Evolutionary conservation across 2,329 filamentous ascomycete genomes (phyloP).

Genomic region (Paramyrothecium sp.): DNA sequence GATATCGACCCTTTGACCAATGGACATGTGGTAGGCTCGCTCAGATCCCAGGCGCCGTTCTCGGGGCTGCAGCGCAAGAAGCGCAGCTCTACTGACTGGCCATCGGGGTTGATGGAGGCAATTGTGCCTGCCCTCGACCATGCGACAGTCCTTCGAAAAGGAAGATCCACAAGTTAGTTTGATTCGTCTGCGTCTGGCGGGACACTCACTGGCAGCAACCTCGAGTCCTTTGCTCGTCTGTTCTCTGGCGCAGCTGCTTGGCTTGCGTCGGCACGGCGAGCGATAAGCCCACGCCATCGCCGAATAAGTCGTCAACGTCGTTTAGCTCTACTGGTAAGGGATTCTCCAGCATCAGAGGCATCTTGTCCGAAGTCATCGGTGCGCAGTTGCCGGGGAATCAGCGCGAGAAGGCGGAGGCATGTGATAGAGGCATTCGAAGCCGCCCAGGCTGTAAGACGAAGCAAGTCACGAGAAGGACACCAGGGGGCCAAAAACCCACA

Average conservation of each 20-base stretch:
- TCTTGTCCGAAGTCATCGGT: constrained; percentile 35
- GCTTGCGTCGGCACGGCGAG: constrained; percentile 42
- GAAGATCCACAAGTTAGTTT: not conserved
- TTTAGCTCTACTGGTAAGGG: constrained; percentile 51
- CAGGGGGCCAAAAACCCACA: too few relatives aligned
- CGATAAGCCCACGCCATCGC: constrained; percentile 62
- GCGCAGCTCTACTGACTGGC: constrained; percentile 67
- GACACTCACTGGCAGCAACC: constrained; percentile 74
- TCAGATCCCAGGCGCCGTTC: constrained; percentile 73
- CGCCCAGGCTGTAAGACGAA: not conserved
- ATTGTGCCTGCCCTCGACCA: constrained; percentile 90
- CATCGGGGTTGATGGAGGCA: constrained; percentile 74
- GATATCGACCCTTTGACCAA: constrained; percentile 62
- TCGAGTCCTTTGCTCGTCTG: constrained; percentile 73
- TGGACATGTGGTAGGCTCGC: constrained; percentile 65
- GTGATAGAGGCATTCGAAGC: not conserved
- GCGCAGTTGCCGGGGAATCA: constrained; percentile 10
- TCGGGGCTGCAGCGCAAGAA: constrained; percentile 68
- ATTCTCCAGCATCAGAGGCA: constrained; percentile 41
- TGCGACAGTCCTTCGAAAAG: constrained; percentile 62
- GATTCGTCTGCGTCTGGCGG: not conserved
- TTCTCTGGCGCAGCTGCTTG: constrained; percentile 67
- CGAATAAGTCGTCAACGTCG: constrained; percentile 74
- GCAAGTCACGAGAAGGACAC: not conserved
- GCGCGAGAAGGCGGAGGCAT: not conserved